Evolutionary conservation across 768 basidiomycete genomes (phyloP), one percentile per base, ranked within the genome.

Genomic region (Pisolithus marmoratus): DNA sequence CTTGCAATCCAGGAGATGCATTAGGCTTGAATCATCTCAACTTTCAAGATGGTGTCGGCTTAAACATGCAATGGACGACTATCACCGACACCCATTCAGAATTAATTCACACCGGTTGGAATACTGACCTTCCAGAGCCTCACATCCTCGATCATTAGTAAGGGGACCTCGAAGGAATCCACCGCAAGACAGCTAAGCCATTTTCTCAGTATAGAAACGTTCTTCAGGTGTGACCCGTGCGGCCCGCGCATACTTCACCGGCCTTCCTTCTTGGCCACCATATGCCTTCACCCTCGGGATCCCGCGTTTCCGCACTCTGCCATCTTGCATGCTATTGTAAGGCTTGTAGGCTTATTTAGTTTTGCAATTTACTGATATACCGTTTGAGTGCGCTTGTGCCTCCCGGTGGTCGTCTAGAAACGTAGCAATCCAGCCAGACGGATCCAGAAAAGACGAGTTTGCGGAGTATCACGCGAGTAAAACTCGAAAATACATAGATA

Each of bases 221-320:
- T 93, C 70, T 96, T 95, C 69, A 81, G 82, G 63, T 85, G 84
- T 60, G 91, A 94, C 64, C 91, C 92, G 40, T 91, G 90, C 61
- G 83, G 88, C 43, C 85, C 91, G 23, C 81, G 89, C 43, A 83
- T 94, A 47, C 72, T 96, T 34, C 91, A 95, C 63, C 81, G 82
- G 9, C 81, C 85, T 12, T 84, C 87, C 8, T 90, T 96, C 66
- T 69, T 92, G 23, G 77, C 87, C 15, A 85, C 89, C 4, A 78
- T 95, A 78, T 80, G 80, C 57, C 72, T 93, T 42, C 82, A 90
- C 46, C 91, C 94, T 3, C 78, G 81, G 51, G 87, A 92, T 63
- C 80, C 84, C 8, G 79, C 80, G 38, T 96, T 95, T 63, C 94
- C 94, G 29, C 91, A 94, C 72, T 82, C 88, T 3, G 87, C 91